Base-by-base conservation (phyloP, 2,329 filamentous ascomycete species). In the Leptosphaerulina australis region DNA sequence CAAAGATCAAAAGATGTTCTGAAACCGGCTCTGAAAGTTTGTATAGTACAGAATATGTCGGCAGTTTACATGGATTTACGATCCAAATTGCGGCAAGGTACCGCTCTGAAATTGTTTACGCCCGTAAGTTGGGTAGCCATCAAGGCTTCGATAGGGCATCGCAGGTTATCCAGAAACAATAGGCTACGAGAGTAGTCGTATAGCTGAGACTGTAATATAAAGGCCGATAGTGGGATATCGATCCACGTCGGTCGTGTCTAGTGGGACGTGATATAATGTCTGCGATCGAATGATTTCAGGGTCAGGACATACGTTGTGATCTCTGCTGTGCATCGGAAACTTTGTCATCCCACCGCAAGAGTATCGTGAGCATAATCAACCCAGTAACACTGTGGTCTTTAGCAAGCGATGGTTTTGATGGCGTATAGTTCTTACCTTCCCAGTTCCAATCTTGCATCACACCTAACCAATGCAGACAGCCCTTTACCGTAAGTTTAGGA, bases 381-480 rank as follows among this genome's bases (percentile, higher is more conserved):
- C 50, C 11, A 53, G 34, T 6, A 44, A 25, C 17, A 44, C 44
- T 53, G 10, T 14, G 12, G 15, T 9, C 11, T 14, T 17, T 33
- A 33, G 9, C 8, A 8, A 33, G 11, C 9, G 15, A 33, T 3
- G 12, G 3, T 20, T 4, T 4, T 33, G 15, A 20, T 33, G n/a
- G n/a, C 12, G 14, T 22, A 11, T n/a, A 7, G 14, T 14, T 6
- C 80, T 74, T 74, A 87, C 85, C 81, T 79, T 88, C 85, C 85
- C 86, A 89, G n/a, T 78, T 75, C 83, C 84, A 87, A 59, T 88
- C 85, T 55, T 81, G 81, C 86, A 88, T 88, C 31, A 89, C 84
- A 28, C 85, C 83, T 7, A 87, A 76, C 86, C 86, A 89, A 70
- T 89, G 86, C 62, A 87, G 71, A 35, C 77, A 77, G 3, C 86